Conservation (phyloP, 176 grass and related monocot genomes). For the Rhynchospora breviuscula region DNA sequence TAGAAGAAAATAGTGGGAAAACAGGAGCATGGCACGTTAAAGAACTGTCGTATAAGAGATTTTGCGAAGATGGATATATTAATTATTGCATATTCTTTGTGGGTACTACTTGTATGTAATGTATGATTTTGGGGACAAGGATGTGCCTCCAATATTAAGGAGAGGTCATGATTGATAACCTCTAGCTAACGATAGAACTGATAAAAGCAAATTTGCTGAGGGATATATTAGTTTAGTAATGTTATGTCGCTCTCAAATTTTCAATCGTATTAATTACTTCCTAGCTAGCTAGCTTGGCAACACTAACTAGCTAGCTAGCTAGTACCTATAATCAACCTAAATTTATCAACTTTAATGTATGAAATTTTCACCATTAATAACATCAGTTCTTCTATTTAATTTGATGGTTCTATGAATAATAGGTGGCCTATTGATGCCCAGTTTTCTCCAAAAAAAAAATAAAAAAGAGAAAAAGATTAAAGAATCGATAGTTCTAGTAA, state of each 20-base stretch:
- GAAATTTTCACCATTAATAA: neutral
- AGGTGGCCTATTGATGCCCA: too few species aligned
- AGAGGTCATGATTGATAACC: slow-evolving; percentile 27
- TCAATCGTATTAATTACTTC: neutral
- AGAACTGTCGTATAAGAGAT: neutral
- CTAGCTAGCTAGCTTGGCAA: neutral
- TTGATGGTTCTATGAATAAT: too few species aligned
- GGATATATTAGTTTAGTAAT: slow-evolving; percentile 3
- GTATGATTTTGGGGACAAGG: slow-evolving; percentile 35
- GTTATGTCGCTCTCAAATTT: neutral
- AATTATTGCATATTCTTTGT: too few species aligned
- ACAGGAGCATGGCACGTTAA: slow-evolving; percentile 6
- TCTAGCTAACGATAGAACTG: neutral
- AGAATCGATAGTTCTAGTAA: too few species aligned
- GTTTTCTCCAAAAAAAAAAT: too few species aligned
- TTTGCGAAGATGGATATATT: neutral
- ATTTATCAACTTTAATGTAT: neutral
- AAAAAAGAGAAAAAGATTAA: too few species aligned
- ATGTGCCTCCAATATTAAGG: slow-evolving; percentile 25
- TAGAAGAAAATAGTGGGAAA: slow-evolving; percentile 13
- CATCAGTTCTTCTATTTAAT: too few species aligned
- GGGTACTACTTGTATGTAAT: neutral
- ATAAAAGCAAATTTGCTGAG: neutral
- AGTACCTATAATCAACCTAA: neutral
- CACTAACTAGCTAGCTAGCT: neutral